Conservation (phyloP, 2,329 filamentous ascomycete species). For the Paracoccidioides lutzii region DNA sequence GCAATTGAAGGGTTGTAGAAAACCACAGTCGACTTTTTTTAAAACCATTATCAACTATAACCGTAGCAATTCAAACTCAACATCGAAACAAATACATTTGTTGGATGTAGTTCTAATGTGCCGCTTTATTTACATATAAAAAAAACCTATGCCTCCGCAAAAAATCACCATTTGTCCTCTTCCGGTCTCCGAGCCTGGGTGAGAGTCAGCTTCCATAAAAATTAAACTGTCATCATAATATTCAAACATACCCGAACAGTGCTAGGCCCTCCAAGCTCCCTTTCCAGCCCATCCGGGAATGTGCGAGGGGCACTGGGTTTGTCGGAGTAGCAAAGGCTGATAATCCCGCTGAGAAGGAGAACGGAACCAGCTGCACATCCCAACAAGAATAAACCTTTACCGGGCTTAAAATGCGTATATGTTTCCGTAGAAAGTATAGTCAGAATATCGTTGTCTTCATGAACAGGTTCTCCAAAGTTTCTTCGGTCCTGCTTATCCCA, state of each 20-base stretch:
- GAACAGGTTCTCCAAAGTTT: slow-evolving; percentile 91
- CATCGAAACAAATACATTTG: slow-evolving; percentile 8
- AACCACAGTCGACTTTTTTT: too few relatives aligned
- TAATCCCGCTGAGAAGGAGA: slow-evolving; percentile 51
- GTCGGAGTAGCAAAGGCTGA: slow-evolving; percentile 61
- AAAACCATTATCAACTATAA: too few relatives aligned
- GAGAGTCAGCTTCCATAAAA: background rate
- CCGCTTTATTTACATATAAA: slow-evolving; percentile 25
- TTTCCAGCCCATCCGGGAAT: slow-evolving; percentile 56
- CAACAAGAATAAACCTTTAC: slow-evolving; percentile 56
- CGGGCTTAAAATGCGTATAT: slow-evolving; percentile 70
- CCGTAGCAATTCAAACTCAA: slow-evolving; percentile 8
- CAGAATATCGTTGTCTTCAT: slow-evolving; percentile 90
- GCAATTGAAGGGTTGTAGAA: too few relatives aligned
- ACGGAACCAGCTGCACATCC: slow-evolving; percentile 53
- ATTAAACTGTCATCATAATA: background rate
- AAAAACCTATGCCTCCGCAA: background rate
- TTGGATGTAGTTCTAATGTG: slow-evolving; percentile 20
- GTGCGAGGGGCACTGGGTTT: slow-evolving; percentile 54
- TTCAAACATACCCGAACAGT: slow-evolving; percentile 49
- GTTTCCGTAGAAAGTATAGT: slow-evolving; percentile 81
- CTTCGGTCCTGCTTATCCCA: slow-evolving; percentile 96
- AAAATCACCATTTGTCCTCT: slow-evolving; percentile 11
- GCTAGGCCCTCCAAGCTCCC: slow-evolving; percentile 59
- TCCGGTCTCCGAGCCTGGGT: slow-evolving; percentile 25